phyloP scores from a whole-genome alignment of 768 basidiomycete species.

The Suillus clintonianus region DNA sequence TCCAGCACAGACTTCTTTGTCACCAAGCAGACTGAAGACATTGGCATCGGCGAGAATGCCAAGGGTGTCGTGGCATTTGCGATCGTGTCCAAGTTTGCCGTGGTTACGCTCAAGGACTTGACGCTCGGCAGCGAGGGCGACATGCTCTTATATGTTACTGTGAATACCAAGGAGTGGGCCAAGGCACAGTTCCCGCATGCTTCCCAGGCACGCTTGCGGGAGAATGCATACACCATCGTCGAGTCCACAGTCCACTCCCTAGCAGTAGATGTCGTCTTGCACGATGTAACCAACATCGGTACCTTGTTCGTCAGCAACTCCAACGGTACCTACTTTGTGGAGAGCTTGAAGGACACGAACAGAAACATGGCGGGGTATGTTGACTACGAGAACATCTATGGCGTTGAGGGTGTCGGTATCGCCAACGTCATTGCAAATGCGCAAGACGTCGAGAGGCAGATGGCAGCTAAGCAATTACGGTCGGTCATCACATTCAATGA shows the following conservation, averaged over 20 bases:
- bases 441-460: conserved; percentile 75
- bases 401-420: conserved; percentile 89
- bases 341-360: conserved; percentile 90
- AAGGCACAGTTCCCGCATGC: conserved; percentile 92
- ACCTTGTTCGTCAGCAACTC: conserved; percentile 95
- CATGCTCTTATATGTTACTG: conserved; percentile 83
- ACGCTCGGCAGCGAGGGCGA: conserved; percentile 56
- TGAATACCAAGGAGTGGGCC: conserved; percentile 84
- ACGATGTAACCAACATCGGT: conserved; percentile 65
- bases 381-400: conserved; percentile 87
- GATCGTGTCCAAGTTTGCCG: conserved; percentile 85
- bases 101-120: conserved; percentile 83
- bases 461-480: conserved; percentile 67
- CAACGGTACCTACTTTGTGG: conserved; percentile 92
- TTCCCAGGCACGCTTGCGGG: conserved; percentile 70
- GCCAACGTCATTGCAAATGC: conserved; percentile 87
- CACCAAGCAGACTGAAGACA: conserved; percentile 65
- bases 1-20: conserved; percentile 85
- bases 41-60: conserved; percentile 86
- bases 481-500: conserved; percentile 91
- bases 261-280: conserved; percentile 88
- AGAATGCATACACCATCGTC: conserved; percentile 95
- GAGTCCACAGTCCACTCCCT: conserved; percentile 93
- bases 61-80: conserved; percentile 91
- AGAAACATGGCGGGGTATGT: conserved; percentile 86